Conservation (phyloP, 2,329 filamentous ascomycete genomes). For the Macroventuria anomochaeta region DNA sequence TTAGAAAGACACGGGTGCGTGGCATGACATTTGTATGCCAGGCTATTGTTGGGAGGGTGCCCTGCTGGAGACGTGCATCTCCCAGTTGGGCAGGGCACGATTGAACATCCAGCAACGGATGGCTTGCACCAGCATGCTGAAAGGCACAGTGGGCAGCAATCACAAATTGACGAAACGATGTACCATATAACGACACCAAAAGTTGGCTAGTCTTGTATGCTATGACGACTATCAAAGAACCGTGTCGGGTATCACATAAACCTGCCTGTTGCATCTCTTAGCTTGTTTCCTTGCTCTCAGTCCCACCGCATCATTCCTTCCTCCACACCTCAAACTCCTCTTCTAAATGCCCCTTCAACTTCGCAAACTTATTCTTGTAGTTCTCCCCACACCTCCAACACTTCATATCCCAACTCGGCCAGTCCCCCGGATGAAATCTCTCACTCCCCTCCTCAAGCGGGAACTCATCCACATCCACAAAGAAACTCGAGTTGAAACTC, state of each 20-base stretch:
- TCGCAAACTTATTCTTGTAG: constrained; percentile 76
- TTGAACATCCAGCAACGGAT: neutral
- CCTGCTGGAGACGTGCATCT: neutral
- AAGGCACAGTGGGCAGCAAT: too few relatives aligned
- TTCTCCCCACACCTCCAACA: constrained; percentile 85
- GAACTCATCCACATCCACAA: constrained; percentile 79
- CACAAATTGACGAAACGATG: constrained; percentile 17
- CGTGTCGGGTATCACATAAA: neutral
- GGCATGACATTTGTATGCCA: neutral
- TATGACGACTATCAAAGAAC: constrained; percentile 19
- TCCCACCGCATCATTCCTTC: constrained; percentile 28
- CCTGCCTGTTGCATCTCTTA: neutral
- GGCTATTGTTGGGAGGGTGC: neutral
- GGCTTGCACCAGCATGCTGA: neutral
- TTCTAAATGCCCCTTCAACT: constrained; percentile 76
- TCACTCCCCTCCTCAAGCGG: constrained; percentile 72
- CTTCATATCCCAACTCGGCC: constrained; percentile 68
- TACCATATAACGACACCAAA: constrained; percentile 21
- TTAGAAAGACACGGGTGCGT: neutral
- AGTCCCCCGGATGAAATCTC: constrained; percentile 66
- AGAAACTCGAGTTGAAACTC: constrained; percentile 85
- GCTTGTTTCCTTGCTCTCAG: neutral
- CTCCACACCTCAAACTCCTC: constrained; percentile 80
- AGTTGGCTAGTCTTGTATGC: constrained; percentile 27
- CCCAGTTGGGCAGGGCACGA: neutral